Percentiles rank a stretch among this genome's conserved stretches.
Conservation (phyloP, 148 eudicot genomes). For the Chenopodium formosanum region DNA sequence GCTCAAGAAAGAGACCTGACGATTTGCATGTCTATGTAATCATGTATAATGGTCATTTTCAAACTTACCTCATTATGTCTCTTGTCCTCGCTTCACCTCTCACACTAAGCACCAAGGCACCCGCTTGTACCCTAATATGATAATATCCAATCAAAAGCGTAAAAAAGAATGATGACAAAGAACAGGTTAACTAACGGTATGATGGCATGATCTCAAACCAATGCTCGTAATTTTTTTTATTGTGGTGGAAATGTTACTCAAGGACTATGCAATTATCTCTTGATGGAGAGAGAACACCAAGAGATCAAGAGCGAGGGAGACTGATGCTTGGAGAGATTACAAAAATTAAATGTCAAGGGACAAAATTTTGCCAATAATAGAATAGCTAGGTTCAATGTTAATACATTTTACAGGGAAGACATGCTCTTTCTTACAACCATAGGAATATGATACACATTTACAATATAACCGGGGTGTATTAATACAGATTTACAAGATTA, state of each 20-base stretch:
- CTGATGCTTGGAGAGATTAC: not conserved
- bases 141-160: not conserved
- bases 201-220: too few relatives aligned
- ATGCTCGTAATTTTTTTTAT: too few relatives aligned
- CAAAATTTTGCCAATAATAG: not conserved
- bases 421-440: not conserved
- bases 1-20: slow-evolving; percentile 4
- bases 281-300: not conserved
- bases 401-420: not conserved
- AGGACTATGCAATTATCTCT: not conserved
- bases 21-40: not conserved
- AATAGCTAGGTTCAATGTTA: not conserved
- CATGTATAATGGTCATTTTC: not conserved
- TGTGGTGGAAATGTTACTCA: too few relatives aligned
- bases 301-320: not conserved
- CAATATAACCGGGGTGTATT: not conserved
- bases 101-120: not conserved
- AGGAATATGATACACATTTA: not conserved
- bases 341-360: not conserved
- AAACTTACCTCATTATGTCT: not conserved
- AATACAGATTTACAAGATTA: not conserved
- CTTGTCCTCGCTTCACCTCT: not conserved
- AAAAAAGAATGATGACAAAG: not conserved
- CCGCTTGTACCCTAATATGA: not conserved
- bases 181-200: not conserved